Evolutionary conservation across 371 early-diverging fungal genomes (phyloP), one percentile per base, ranked within the genome.

Genomic region (Parasitella parasitica): DNA sequence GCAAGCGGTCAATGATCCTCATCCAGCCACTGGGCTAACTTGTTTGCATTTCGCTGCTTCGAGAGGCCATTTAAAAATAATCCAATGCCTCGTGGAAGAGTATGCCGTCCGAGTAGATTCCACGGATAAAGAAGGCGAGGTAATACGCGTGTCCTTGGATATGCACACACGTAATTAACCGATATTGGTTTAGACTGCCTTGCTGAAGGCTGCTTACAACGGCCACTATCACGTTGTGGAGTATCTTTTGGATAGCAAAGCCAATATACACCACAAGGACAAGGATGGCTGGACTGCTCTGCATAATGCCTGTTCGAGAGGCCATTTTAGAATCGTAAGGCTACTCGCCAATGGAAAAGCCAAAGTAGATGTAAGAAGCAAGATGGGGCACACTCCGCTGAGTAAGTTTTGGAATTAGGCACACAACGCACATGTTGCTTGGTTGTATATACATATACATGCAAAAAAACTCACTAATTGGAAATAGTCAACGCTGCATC

Each of bases 251-350:
- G 69, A 74, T 26, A 75, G 72, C 7, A 43, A 62, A 15, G 92
- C 93, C 4, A 77, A 91, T 62, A 79, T 86, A 20, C 63, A 80
- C 36, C 84, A 84, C 24, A 63, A 76, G 13, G 94, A 93, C 63
- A 79, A 75, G 57, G 92, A 93, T 61, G 94, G 94, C 1, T 94
- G 93, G 92, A 87, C 91, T 9, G 85, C 89, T 0, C 74, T 94
- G 15, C 94, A 93, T 74, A 91, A 90, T 67, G 89, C 90, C 24
- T 82, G 83, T 49, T 76, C 88, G 6, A 61, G 75, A 37, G 89
- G 89, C 2, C 78, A 84, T 57, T 73, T 85, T 13, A 66, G 78
- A 22, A 75, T 89, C 49, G 88, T 86, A 0, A 71, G 77, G 20
- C 77, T 79, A 56, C 73, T 91, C 15, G 64, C 86, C 12, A 80